These are phyloP conservation scores for Pterocarpus macrocarpus DNA, from an alignment of 306 rosid genomes.

Conservation along the genomic window DNA sequence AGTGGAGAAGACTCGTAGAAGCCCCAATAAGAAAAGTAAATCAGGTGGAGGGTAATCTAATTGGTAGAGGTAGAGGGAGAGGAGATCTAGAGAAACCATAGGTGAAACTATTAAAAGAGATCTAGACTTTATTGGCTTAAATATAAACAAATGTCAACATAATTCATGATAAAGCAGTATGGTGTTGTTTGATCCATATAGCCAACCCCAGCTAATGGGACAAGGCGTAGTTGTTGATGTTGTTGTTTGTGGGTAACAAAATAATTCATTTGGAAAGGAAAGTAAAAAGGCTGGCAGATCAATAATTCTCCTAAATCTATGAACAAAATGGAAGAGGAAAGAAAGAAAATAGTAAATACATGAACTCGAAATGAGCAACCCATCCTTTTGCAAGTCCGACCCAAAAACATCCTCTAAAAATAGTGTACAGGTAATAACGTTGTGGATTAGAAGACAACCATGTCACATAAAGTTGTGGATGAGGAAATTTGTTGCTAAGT, in stretches of 20 bases:
- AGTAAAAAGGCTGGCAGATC: slow-evolving; percentile 10
- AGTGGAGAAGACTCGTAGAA: too few species aligned
- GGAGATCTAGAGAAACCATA: too few species aligned
- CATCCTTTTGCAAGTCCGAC: too few species aligned
- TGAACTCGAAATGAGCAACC: background rate
- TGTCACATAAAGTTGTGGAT: slow-evolving; percentile 16
- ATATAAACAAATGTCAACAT: too few species aligned
- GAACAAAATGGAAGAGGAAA: slow-evolving; percentile 29
- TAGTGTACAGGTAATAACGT: background rate
- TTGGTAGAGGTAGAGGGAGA: too few species aligned
- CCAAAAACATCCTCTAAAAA: background rate
- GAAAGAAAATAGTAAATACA: slow-evolving; percentile 20
- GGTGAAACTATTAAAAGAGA: too few species aligned
- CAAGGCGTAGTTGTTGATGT: too few species aligned
- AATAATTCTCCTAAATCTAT: slow-evolving; percentile 13
- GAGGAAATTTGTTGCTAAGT: background rate
- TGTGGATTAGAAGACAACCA: background rate
- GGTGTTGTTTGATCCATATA: too few species aligned
- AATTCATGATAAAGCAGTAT: too few species aligned
- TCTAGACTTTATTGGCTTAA: background rate
- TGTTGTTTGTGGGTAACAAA: background rate
- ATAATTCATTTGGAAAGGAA: slow-evolving; percentile 12
- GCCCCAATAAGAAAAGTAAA: too few species aligned
- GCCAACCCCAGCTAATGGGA: too few species aligned
- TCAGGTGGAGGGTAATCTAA: too few species aligned